Evolutionary conservation across 2,329 filamentous ascomycete genomes (phyloP).

Genomic region (Penicillium expansum): DNA sequence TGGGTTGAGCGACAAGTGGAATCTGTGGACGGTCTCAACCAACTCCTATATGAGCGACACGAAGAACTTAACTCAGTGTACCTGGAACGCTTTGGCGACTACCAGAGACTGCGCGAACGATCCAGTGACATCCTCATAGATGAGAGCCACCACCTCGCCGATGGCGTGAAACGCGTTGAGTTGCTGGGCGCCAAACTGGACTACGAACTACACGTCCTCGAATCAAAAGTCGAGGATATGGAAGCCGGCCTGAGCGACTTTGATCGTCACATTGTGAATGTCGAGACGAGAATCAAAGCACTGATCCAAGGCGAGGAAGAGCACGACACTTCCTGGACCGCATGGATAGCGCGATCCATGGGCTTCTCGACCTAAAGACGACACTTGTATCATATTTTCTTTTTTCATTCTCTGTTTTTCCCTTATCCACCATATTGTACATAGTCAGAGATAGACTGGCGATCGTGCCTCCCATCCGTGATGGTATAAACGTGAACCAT

Average conservation of each 20-base stretch:
- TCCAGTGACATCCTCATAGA: conserved; percentile 67
- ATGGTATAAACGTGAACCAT: conserved; percentile 24
- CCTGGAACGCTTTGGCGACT: conserved; percentile 66
- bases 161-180: conserved; percentile 75
- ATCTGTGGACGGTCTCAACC: conserved; percentile 58
- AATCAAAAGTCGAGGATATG: conserved; percentile 78
- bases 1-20: conserved; percentile 46
- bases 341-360: conserved; percentile 48
- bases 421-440: conserved; percentile 28
- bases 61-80: conserved; percentile 67
- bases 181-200: conserved; percentile 80
- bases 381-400: conserved; percentile 19
- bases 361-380: conserved; percentile 23
- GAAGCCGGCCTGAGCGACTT: conserved; percentile 79
- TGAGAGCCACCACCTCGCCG: conserved; percentile 66
- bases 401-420: conserved; percentile 19
- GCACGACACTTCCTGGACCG: conserved; percentile 60
- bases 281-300: conserved; percentile 63
- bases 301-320: conserved; percentile 63
- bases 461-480: conserved; percentile 18
- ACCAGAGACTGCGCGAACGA: conserved; percentile 64
- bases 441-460: conserved; percentile 22
- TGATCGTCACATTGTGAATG: conserved; percentile 70
- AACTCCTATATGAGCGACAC: conserved; percentile 60
- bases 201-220: conserved; percentile 82